Evolutionary conservation across 1,284 basidiomycete species (phyloP), one percentile per base, ranked within the genome.

Genomic region (Naganishia sp.): DNA sequence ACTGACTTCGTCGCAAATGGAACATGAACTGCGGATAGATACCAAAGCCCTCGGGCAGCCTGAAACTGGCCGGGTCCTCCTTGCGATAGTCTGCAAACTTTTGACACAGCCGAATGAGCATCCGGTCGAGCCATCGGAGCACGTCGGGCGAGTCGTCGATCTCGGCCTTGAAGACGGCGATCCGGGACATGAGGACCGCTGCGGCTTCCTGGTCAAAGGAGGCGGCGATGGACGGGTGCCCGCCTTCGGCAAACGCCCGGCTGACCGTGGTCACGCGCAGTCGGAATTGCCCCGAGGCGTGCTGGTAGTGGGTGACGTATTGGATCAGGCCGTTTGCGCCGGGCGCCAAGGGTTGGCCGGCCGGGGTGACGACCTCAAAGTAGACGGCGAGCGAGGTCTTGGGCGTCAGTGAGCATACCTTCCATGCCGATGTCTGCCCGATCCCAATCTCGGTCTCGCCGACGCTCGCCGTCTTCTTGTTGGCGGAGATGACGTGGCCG

Each of bases 21-120:
- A 99, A 99, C 96, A 99, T 99, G 84, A 99, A 99, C 79, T 99
- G 96, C 42, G 96, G 96, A 80, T 99, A 99, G 75, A 99, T 99
- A 79, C 90, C 93, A 81, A 99, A 99, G 80, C 95, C 95, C 75
- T 97, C 94, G 68, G 87, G 85, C 71, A 99, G 83, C 70, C 94
- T 85, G 86, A 99, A 99, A 78, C 89, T 92, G 57, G 89, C 87
- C 4, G 95, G 92, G 76, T 99, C 96, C 81, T 99, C 96, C 82
- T 99, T 99, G 75, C 94, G 84, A 79, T 99, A 99, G 78, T 98
- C 94, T 65, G 96, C 96, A 77, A 99, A 99, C 85, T 99, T 99
- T 83, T 99, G 96, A 81, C 96, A 99, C 48, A 99, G 83, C 13
- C 96, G 86, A 76, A 99, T 99, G 65, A 99, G 85, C 96, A 99